Evolutionary conservation across 1,139 yeast species (phyloP), one percentile per base, ranked within the genome.

Genomic region (Eremothecium gossypii): DNA sequence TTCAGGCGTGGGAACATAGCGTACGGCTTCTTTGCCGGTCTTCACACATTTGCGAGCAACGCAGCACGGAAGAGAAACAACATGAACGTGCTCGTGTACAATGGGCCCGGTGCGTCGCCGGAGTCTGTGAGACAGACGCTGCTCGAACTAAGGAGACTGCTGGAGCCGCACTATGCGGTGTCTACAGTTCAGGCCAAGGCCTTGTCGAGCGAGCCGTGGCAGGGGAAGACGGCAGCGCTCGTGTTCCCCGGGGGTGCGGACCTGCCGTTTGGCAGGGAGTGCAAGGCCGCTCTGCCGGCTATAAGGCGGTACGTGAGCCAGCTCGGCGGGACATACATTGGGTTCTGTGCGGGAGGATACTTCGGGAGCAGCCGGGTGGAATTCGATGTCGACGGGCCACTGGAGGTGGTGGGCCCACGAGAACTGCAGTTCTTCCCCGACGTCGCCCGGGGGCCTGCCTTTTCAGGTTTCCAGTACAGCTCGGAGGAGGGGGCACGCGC

Each of bases 221-320:
- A 73, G 53, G 57, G 73, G 7, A 83, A 84, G 53, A 83, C 97
- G 0, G 70, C 94, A 0, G 67, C 85, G 50, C 60, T 91, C 41
- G 95, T 89, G 3, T 64, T 93, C 26, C 99, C 98, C 0, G 98
- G 98, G 2, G 98, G 98, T 3, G 96, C 97, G 1, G 98, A 91
- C 60, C 65, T 87, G 41, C 96, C 96, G 0, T 82, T 75, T 57
- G 57, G 54, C 7, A 53, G 51, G 37, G 60, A 70, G 9, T 84
- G 96, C 57, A 67, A 71, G 36, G 69, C 70, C 1, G 69, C 89
- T 43, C 77, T 83, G 52, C 95, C 96, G 1, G 65, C 61, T 7
- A 84, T 91, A 45, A 61, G 66, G 27, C 76, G 76, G 39, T 89
- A 70, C 60, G 87, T 91, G 2, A 49, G 58, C 8, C 68, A 76